These are phyloP conservation scores for Claviceps spartinae DNA, from an alignment of 2,329 filamentous ascomycete species.

Conservation along the genomic window DNA sequence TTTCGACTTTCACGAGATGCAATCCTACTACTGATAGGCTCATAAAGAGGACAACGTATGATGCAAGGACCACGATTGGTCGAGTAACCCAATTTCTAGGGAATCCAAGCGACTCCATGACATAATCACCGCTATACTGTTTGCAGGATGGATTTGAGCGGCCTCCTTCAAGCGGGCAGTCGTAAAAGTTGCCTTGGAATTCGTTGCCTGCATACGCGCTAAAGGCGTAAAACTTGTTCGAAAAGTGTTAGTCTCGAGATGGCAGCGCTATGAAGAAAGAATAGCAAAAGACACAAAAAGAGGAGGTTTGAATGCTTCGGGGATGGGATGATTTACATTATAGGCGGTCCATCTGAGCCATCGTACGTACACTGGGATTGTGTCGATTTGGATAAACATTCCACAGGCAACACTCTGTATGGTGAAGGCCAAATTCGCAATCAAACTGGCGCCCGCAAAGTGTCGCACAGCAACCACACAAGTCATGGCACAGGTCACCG, in stretches of 20 bases:
- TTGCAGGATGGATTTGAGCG: constrained; percentile 49
- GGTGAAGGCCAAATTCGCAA: constrained; percentile 60
- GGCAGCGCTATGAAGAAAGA: background rate
- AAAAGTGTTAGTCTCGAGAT: constrained; percentile 8
- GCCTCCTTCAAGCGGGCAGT: constrained; percentile 53
- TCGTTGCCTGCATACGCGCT: constrained; percentile 60
- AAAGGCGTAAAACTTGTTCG: constrained; percentile 50
- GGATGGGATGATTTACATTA: constrained; percentile 3
- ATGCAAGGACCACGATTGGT: constrained; percentile 49
- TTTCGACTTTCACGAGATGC: constrained; percentile 51
- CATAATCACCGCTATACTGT: constrained; percentile 54
- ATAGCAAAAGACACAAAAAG: background rate
- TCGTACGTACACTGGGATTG: constrained; percentile 63
- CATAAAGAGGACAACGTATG: constrained; percentile 51
- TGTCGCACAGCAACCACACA: constrained; percentile 52
- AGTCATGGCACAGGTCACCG: constrained; percentile 56
- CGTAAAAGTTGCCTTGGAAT: constrained; percentile 58
- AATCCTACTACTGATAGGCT: constrained; percentile 46
- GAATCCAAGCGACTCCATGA: constrained; percentile 56
- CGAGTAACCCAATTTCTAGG: constrained; percentile 52
- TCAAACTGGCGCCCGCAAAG: constrained; percentile 57
- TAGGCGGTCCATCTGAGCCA: constrained; percentile 54
- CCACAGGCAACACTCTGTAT: constrained; percentile 63
- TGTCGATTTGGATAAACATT: constrained; percentile 61
- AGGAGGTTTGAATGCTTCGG: background rate